phyloP scores from a whole-genome alignment of 805 yeast species.

The Osmozyma mogii region DNA sequence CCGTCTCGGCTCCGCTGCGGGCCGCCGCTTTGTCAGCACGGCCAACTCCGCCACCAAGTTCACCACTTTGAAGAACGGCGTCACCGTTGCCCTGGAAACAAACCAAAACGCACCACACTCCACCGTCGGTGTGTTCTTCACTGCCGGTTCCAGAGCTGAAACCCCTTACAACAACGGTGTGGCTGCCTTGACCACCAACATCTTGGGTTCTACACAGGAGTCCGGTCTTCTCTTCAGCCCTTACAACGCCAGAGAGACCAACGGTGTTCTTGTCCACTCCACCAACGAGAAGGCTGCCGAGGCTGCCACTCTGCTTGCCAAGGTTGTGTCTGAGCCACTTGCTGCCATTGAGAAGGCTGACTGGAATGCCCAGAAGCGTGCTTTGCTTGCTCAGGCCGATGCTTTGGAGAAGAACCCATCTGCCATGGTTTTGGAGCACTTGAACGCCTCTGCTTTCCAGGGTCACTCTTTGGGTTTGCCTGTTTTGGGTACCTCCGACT shows the following conservation, averaged over 20 bases:
- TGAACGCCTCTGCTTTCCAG: constrained; percentile 80
- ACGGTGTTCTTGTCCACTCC: constrained; percentile 52
- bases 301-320: constrained; percentile 47
- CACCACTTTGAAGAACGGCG: constrained; percentile 68
- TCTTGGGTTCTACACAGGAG: constrained; percentile 32
- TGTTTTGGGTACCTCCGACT: constrained; percentile 63
- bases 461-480: constrained; percentile 77
- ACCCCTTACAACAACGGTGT: constrained; percentile 79
- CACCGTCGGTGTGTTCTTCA: constrained; percentile 61
- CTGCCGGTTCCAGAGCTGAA: constrained; percentile 76
- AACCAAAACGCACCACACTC: constrained; percentile 49
- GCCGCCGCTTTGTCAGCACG: constrained; percentile 55
- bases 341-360: constrained; percentile 36
- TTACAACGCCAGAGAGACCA: constrained; percentile 52
- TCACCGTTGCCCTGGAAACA: constrained; percentile 63
- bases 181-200: constrained; percentile 52
- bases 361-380: constrained; percentile 39
- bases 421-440: constrained; percentile 60
- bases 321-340: constrained; percentile 31
- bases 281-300: constrained; percentile 41
- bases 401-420: constrained; percentile 50
- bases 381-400: constrained; percentile 40
- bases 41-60: constrained; percentile 51
- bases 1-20: constrained; percentile 24
- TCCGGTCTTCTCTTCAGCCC: constrained; percentile 53